These are phyloP conservation scores for Aspergillus kassunensis DNA, from an alignment of 495 filamentous ascomycete genomes.

Conservation along the genomic window DNA sequence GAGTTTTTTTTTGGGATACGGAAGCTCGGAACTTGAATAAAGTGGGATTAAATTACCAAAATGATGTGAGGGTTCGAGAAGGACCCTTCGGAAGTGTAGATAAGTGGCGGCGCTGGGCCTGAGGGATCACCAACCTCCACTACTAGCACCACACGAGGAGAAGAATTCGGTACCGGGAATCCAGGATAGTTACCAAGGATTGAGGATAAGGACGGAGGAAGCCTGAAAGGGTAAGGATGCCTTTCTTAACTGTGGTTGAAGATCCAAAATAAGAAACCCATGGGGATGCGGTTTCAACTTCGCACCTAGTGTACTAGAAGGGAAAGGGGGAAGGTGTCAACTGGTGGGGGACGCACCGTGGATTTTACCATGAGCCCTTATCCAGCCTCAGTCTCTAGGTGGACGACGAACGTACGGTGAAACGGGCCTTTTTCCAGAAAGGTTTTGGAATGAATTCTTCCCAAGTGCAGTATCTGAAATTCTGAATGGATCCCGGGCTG, in stretches of 20 bases:
- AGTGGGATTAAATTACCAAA: no score
- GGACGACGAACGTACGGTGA: no score
- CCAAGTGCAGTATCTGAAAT: no score
- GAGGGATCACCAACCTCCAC: neutral
- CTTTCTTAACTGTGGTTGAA: conserved; percentile 10
- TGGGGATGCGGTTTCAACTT: conserved; percentile 10
- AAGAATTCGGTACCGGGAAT: neutral
- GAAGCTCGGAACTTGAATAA: no score
- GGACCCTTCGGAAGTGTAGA: no score
- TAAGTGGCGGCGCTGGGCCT: no score
- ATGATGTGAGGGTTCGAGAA: no score
- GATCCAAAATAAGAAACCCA: conserved; percentile 17
- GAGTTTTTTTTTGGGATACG: no score
- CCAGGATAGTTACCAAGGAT: neutral
- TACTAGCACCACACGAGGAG: conserved; percentile 1
- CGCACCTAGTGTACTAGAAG: conserved; percentile 13
- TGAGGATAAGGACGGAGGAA: conserved; percentile 4
- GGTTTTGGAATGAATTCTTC: neutral
- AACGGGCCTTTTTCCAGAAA: neutral
- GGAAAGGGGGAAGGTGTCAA: conserved; percentile 5
- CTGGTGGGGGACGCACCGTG: neutral
- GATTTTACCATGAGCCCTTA: no score
- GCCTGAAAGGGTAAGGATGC: conserved; percentile 3
- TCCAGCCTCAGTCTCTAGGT: no score
- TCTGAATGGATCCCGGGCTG: no score